Conservation (phyloP, 164 flowering plant species). For the Akebia trifoliata region DNA sequence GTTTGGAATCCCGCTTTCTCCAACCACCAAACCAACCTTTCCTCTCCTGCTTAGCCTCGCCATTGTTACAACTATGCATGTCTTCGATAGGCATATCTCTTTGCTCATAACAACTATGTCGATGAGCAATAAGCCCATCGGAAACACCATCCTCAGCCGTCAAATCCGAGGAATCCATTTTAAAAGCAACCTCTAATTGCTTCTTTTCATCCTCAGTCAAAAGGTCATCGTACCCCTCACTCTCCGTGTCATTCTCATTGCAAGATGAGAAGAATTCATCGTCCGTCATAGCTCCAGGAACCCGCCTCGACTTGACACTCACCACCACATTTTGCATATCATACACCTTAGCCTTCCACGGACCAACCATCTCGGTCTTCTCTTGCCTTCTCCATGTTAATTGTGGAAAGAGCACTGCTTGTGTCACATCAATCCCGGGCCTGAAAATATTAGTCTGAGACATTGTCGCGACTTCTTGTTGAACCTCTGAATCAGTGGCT, state of each 20-base stretch:
- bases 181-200: conserved; percentile 80
- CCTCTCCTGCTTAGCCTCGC: conserved; percentile 58
- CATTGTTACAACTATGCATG: too few relatives aligned
- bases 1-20: conserved; percentile 60
- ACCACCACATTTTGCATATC: conserved; percentile 27
- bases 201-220: conserved; percentile 78
- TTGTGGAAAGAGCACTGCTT: conserved; percentile 22
- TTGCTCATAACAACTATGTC: conserved; percentile 69
- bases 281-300: conserved; percentile 26
- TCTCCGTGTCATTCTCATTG: conserved; percentile 46
- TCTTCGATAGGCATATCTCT: conserved; percentile 66
- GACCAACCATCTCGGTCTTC: conserved; percentile 22
- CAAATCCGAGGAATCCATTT: conserved; percentile 53
- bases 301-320: conserved; percentile 23
- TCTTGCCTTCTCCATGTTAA: conserved; percentile 28
- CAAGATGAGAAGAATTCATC: conserved; percentile 17
- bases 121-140: conserved; percentile 47
- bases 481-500: conserved; percentile 19
- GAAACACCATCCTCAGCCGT: conserved; percentile 25
- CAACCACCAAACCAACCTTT: conserved; percentile 89
- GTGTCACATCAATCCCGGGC: conserved; percentile 25
- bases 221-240: conserved; percentile 52
- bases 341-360: conserved; percentile 24
- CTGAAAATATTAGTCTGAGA: conserved; percentile 21
- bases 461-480: conserved; percentile 20